Percentiles rank a stretch among this genome's conserved stretches.
Evolutionary conservation across 805 yeast species (phyloP).

Genomic region (Ogataea glucozyma): DNA sequence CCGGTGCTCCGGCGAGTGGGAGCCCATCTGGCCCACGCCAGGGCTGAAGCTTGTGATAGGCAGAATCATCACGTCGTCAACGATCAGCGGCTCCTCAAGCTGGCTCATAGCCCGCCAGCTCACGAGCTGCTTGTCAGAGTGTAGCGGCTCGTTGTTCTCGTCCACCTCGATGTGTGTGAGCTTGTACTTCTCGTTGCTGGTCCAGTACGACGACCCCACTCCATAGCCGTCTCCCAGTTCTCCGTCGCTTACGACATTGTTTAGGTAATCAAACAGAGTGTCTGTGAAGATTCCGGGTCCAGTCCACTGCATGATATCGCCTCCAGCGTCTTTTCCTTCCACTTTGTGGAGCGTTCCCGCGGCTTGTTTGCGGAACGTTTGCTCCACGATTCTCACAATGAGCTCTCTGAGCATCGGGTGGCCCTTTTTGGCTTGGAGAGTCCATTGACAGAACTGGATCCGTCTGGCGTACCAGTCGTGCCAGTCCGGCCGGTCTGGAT

Average conservation of each 20-base stretch:
- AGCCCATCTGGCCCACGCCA: conserved; percentile 70
- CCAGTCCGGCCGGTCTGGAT: conserved; percentile 96
- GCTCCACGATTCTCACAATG: conserved; percentile 74
- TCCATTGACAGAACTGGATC: conserved; percentile 97
- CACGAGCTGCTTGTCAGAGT: conserved; percentile 35
- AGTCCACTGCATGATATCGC: conserved; percentile 89
- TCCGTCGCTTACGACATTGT: conserved; percentile 50
- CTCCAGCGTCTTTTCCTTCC: conserved; percentile 64
- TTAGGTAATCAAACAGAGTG: conserved; percentile 73
- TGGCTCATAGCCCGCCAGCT: conserved; percentile 68
- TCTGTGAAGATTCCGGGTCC: conserved; percentile 98
- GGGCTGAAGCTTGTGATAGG: conserved; percentile 74
- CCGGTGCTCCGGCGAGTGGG: conserved; percentile 42
- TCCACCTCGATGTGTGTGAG: conserved; percentile 25
- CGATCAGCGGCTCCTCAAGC: conserved; percentile 50
- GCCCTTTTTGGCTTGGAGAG: conserved; percentile 84
- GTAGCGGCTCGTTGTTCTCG: conserved; percentile 25
- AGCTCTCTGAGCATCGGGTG: conserved; percentile 87
- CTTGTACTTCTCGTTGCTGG: conserved; percentile 22
- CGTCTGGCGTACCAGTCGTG: conserved; percentile 88
- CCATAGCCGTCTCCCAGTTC: conserved; percentile 35
- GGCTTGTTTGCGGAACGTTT: conserved; percentile 58
- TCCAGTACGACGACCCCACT: conserved; percentile 34
- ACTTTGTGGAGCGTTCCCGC: conserved; percentile 48
- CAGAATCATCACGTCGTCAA: conserved; percentile 69